Evolutionary conservation across 805 yeast species (phyloP), one percentile per base, ranked within the genome.

Genomic region (Wickerhamomyces xylosicus): DNA sequence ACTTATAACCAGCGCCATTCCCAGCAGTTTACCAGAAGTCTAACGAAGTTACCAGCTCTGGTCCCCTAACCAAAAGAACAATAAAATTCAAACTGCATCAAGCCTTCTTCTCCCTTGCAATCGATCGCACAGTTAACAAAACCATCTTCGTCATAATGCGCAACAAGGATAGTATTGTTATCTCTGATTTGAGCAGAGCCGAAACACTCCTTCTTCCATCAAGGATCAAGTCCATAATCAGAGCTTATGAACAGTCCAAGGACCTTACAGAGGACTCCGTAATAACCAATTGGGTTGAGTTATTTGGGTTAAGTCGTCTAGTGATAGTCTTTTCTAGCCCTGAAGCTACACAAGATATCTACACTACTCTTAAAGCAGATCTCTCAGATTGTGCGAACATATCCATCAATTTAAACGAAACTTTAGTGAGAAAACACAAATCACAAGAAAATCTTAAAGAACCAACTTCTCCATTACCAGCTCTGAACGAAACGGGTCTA

Each of bases 261-360:
- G 37, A 32, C 3, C 29, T 25, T 4, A 25, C 9, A 9, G 13
- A 31, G 10, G 10, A 22, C 5, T 19, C 36, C 4, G 20, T 44
- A 5, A 39, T 53, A 15, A 45, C 52, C 29, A 58, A 61, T 35
- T 64, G 57, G 51, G 68, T 66, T 17, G 72, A 59, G 45, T 58
- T 56, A 45, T 57, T 52, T 22, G 74, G 50, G 51, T 58, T 56
- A 41, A 64, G 59, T 52, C 71, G 78, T 47, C 57, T 56, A 45
- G 71, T 57, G 47, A 58, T 64, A 14, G 58, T 62, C 3, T 42
- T 63, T n/a, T 50, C 49, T 31, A 47, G 53, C 31, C 59, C 56
- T 33, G 38, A 33, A 5, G 40, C 50, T 3, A 55, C 69, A 0
- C 5, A 17, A 3, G 25, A 45, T 7, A 48, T 62, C 3, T 54